Base-by-base conservation (phyloP, 1,284 basidiomycete species). In the Tranzscheliella williamsii region DNA sequence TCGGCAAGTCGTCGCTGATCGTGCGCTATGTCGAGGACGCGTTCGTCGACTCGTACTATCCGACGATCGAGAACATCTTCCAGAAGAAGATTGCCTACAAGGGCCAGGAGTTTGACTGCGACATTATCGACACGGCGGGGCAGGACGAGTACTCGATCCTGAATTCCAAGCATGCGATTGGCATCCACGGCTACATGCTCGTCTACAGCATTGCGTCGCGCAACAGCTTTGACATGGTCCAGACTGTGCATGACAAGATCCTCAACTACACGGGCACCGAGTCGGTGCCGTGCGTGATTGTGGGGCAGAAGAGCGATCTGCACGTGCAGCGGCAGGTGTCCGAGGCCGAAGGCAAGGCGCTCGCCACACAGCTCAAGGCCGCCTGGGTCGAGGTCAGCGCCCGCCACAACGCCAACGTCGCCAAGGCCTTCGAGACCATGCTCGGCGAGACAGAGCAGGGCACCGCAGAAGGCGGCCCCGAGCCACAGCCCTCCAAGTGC, bases 71-170 rank as follows among this genome's bases (percentile, higher is more conserved):
- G 79, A 85, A 83, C 69, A 90, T 88, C 34, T 90, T 90, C 78
- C 83, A 86, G 62, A 96, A 95, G 83, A 84, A 82, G 37, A 85
- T 97, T 79, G 85, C 84, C 64, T 86, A 88, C 82, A 88, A 89
- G 55, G 90, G 90, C 44, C 82, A 85, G 34, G 87, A 92, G 66
- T 97, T 90, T 76, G 86, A 91, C 65, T 91, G 91, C 81, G 92
- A 97, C 81, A 96, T 99, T 81, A 91, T 98, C 76, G 95, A 99
- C 80, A 96, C 93, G 53, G 95, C 95, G 45, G 95, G 95, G 21
- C 72, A 98, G 87, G 90, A 91, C 72, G 90, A 91, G 73, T 91
- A 87, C 80, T 88, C 88, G 23, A 86, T 91, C 60, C 72, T 91
- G 73, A 86, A 88, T 65, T 84, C 86, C 53, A 89, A 89, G 78